Base-by-base conservation (phyloP, 495 filamentous ascomycete species). In the Thozetella sp. region DNA sequence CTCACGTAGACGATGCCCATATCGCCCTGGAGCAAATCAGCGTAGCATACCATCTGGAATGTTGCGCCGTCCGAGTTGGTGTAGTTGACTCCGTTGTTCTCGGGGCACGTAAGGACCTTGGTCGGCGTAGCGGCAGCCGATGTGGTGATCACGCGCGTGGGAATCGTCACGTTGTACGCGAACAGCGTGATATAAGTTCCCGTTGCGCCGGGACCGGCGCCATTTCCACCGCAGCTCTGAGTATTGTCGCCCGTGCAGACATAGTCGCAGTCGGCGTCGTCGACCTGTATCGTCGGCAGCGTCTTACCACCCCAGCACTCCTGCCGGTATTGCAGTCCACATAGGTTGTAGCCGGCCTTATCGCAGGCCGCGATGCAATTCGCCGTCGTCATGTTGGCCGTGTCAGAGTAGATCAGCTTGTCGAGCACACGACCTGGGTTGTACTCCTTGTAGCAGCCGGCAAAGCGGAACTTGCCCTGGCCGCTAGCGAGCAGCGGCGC, bases 251-350 rank as follows among this genome's bases (percentile, higher is more conserved):
- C 75, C 20, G 65, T 48, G 58, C 78, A 82, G n/a, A 68, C 12
- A 58, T 70, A 75, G 59, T 73, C 72, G 57, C 77, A 80, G 13
- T 62, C 60, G 9, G 57, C 53, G 12, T 63, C 62, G 15, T 56
- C 63, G 20, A 72, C 73, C 64, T 72, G 62, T 48, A 66, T 55
- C 17, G 48, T 53, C 12, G 67, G 66, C 23, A 67, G 60, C 15
- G 20, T 63, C 53, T 67, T 65, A 3, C 77, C 78, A 46, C 77
- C 78, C 75, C 77, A 81, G 63, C 80, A 84, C 60, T 82, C 79
- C 30, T 60, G 58, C 22, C 78, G 68, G 59, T 81, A 84, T 50
- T 84, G 72, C 1, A 77, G 76, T 6, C 77, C 81, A 25, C 78
- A 77, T 56, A 80, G 81, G 6, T 64, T 70, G 50, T 72, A 79